Base-by-base conservation (phyloP, 2,329 filamentous ascomycete genomes). In the Fragosphaeria purpurea region DNA sequence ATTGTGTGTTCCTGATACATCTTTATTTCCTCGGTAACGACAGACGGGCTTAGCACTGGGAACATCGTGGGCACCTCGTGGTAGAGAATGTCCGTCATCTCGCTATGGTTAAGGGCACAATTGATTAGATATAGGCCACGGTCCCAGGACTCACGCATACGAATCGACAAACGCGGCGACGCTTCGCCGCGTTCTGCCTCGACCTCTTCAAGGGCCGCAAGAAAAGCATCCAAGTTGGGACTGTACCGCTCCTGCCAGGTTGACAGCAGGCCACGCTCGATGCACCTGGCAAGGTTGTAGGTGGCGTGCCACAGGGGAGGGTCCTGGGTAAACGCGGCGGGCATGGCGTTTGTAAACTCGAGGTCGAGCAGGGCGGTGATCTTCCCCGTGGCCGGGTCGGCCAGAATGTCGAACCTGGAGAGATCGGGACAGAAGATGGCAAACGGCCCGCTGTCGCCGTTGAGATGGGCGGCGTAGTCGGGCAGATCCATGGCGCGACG, bases 321-420 rank as follows among this genome's bases (percentile, higher is more conserved):
- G 22, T 52, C 46, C 7, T 63, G 64, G 2, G 62, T 48, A 53
- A 65, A 70, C 52, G 70, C 64, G 3, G 61, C 58, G 1, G 68
- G 69, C 63, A 69, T 65, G 46, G 58, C 32, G 50, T 73, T 68
- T 43, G 67, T 68, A 44, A 69, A 71, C 56, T 70, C 68, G 30
- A 63, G 59, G 50, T 72, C 68, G 41, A 71, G 53, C 13, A 69
- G 56, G 1, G 65, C 67, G 0, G 58, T 67, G 41, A 71, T 66
- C 6, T 54, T 55, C 2, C 66, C 55, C 32, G 62, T 69, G 5
- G 61, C 52, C 8, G 61, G 63, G 46, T 72, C 58, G 10, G 62
- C 56, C 33, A 71, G 63, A 56, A 72, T 67, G 51, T 72, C 70
- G 22, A 57, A 22, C 5, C 65, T 64, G 34, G 60, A 62, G 22